A percentile compares a stretch with the other conserved stretches of the same genome.
phyloP scores from a whole-genome alignment of 208 protist genomes.

The Leishmania arabica region DNA sequence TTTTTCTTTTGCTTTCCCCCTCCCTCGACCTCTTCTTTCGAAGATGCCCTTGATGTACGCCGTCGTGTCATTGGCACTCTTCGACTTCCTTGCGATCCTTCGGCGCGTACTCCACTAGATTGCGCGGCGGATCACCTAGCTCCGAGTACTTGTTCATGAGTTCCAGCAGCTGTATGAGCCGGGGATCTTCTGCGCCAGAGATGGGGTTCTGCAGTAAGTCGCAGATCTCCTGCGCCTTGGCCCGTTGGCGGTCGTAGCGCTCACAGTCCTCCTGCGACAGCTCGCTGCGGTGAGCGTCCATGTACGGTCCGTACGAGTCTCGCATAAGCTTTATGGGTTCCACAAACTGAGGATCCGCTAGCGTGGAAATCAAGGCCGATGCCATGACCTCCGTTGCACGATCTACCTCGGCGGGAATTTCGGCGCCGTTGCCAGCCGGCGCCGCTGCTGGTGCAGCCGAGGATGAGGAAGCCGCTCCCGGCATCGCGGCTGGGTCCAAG shows the following conservation, averaged over 20 bases:
- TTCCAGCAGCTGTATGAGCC: slow-evolving; percentile 50
- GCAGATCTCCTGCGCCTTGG: slow-evolving; percentile 58
- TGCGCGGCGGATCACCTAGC: slow-evolving; percentile 58
- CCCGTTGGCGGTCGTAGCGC: slow-evolving; percentile 54
- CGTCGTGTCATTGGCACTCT: not conserved
- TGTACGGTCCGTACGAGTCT: slow-evolving; percentile 59
- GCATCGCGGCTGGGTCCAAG: not conserved
- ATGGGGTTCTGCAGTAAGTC: slow-evolving; percentile 52
- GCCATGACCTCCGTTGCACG: slow-evolving; percentile 36
- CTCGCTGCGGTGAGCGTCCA: slow-evolving; percentile 38
- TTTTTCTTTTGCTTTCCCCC: not conserved
- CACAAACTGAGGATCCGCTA: slow-evolving; percentile 62
- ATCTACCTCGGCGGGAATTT: not conserved
- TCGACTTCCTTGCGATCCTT: not conserved
- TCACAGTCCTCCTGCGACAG: slow-evolving; percentile 48
- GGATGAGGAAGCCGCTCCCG: not conserved
- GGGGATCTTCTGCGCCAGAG: slow-evolving; percentile 44
- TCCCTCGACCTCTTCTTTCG: not conserved
- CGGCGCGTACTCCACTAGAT: slow-evolving; percentile 38
- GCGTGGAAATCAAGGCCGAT: slow-evolving; percentile 43
- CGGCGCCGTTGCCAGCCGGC: not conserved
- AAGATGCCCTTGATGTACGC: not conserved
- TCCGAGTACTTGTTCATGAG: slow-evolving; percentile 75
- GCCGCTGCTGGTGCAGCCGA: slow-evolving; percentile 12
- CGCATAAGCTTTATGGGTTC: slow-evolving; percentile 67